phyloP scores from a whole-genome alignment of 192 early-diverging fungal species.

The Coemansia reversa region DNA sequence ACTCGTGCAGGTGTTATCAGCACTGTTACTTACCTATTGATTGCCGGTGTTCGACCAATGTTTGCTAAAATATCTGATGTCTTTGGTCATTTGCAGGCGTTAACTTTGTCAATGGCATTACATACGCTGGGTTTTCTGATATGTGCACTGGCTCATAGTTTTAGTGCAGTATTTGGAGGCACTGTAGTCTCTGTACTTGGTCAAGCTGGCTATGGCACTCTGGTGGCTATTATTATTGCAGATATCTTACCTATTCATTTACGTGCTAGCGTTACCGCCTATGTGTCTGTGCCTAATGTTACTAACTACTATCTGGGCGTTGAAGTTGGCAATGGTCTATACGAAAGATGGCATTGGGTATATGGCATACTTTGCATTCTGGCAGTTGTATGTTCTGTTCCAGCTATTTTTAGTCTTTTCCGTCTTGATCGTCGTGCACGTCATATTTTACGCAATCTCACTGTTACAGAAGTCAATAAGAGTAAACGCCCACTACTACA shows the following conservation, averaged over 20 bases:
- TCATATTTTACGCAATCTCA: conserved; percentile 12
- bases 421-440: conserved; percentile 31
- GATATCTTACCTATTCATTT: conserved; percentile 45
- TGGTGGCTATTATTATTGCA: conserved; percentile 43
- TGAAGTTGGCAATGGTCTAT: conserved; percentile 30
- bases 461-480: not conserved
- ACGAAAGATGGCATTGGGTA: conserved; percentile 44
- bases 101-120: conserved; percentile 19
- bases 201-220: conserved; percentile 39
- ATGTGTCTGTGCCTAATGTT: conserved; percentile 37
- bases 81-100: conserved; percentile 37
- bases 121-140: conserved; percentile 37
- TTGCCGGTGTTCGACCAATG: conserved; percentile 36
- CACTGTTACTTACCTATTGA: conserved; percentile 37
- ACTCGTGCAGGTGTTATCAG: conserved; percentile 25
- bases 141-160: conserved; percentile 31
- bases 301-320: conserved; percentile 51
- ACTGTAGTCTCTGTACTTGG: conserved; percentile 46
- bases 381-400: conserved; percentile 36
- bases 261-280: conserved; percentile 34
- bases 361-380: conserved; percentile 41
- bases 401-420: conserved; percentile 24
- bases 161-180: conserved; percentile 38
- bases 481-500: not conserved
- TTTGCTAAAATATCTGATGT: conserved; percentile 42